These are phyloP conservation scores for Warburgia ugandensis DNA, from an alignment of 164 flowering plant genomes.

Conservation along the genomic window DNA sequence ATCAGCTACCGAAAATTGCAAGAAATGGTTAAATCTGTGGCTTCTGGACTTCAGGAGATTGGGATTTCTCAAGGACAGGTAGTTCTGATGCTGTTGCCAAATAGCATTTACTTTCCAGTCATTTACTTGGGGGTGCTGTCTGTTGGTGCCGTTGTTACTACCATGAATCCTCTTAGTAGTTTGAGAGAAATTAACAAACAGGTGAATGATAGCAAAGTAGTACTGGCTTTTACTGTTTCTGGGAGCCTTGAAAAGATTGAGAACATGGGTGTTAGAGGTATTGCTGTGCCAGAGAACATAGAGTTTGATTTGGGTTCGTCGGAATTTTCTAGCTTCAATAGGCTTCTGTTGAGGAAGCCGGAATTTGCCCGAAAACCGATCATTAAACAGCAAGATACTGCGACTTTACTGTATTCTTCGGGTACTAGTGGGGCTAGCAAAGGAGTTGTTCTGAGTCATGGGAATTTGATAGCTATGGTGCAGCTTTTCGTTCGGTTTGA, in stretches of 20 bases:
- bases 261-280: constrained; percentile 25
- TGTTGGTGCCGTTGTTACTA: constrained; percentile 54
- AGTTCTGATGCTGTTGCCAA: constrained; percentile 54
- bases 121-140: constrained; percentile 43
- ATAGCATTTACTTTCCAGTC: constrained; percentile 54
- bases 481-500: constrained; percentile 68
- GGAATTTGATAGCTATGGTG: constrained; percentile 57
- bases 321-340: constrained; percentile 20
- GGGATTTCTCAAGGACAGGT: constrained; percentile 62
- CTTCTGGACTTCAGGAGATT: constrained; percentile 40
- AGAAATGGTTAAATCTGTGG: constrained; percentile 46
- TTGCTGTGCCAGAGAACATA: constrained; percentile 36
- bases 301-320: not conserved
- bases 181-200: constrained; percentile 41
- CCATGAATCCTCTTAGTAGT: constrained; percentile 63
- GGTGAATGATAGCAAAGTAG: constrained; percentile 21
- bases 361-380: constrained; percentile 18
- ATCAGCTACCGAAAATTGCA: constrained; percentile 43
- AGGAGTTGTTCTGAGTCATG: constrained; percentile 64
- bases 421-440: constrained; percentile 78
- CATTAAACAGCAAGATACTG: constrained; percentile 62
- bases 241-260: constrained; percentile 21
- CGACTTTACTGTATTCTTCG: constrained; percentile 67
- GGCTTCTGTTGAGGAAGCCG: constrained; percentile 24
- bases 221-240: constrained; percentile 28